Conservation (phyloP, 179 eudicot species). For the Silene noctiflora region DNA sequence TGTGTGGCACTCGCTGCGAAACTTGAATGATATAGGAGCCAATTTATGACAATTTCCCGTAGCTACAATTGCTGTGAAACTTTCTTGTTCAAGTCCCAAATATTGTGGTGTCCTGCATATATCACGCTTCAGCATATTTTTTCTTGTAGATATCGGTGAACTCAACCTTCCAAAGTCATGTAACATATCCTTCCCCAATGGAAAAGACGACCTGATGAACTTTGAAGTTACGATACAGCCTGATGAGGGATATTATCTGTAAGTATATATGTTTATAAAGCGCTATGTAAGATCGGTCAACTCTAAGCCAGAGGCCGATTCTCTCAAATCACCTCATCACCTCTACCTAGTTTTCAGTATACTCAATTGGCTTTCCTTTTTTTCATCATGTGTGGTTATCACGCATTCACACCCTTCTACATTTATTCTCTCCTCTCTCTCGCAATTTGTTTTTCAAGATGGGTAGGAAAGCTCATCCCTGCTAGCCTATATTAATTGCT, state of each 20-base stretch:
- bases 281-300: neutral
- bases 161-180: slow-evolving; percentile 81
- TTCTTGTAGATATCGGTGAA: slow-evolving; percentile 74
- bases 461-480: neutral
- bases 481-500: neutral
- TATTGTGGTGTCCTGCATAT: neutral
- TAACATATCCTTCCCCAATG: slow-evolving; percentile 72
- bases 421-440: neutral
- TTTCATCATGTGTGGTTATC: neutral
- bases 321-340: neutral
- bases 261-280: slow-evolving; percentile 29
- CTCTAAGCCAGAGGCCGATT: neutral
- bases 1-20: neutral
- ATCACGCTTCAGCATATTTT: neutral
- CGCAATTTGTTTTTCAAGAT: neutral
- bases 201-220: slow-evolving; percentile 93
- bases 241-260: slow-evolving; percentile 88
- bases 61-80: neutral
- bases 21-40: neutral
- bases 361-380: neutral
- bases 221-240: slow-evolving; percentile 85
- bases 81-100: neutral
- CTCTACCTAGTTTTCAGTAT: neutral
- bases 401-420: neutral
- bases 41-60: neutral